phyloP scores from a whole-genome alignment of 2,329 filamentous ascomycete species.

The Cladosporium halotolerans region DNA sequence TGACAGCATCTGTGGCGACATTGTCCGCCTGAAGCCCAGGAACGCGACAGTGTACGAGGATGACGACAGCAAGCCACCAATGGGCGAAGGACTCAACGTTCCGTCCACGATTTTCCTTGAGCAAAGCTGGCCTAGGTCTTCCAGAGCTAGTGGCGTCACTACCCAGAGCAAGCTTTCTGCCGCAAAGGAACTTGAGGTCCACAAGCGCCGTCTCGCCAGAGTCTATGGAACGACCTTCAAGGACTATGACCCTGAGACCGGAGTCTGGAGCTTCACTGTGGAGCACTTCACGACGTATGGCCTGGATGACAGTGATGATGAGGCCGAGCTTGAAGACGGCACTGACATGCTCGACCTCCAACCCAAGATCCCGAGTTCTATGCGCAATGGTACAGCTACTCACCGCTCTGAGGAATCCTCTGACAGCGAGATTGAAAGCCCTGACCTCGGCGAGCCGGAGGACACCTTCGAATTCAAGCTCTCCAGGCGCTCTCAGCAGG shows the following conservation, averaged over 20 bases:
- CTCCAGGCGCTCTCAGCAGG: constrained; percentile 38
- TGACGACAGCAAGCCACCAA: constrained; percentile 68
- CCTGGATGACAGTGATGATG: constrained; percentile 63
- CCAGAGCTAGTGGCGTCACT: constrained; percentile 17
- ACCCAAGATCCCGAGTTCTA: constrained; percentile 4
- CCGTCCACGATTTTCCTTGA: constrained; percentile 81
- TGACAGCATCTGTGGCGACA: constrained; percentile 69
- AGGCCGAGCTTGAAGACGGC: constrained; percentile 55
- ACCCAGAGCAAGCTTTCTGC: constrained; percentile 40
- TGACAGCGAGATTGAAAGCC: constrained; percentile 10
- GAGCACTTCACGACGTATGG: constrained; percentile 96
- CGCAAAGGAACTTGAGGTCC: constrained; percentile 67
- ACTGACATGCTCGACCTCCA: constrained; percentile 11
- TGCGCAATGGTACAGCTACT: constrained; percentile 13
- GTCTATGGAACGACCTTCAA: constrained; percentile 78
- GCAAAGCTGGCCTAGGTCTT: constrained; percentile 82
- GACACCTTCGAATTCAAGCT: constrained; percentile 52
- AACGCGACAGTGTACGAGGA: constrained; percentile 82
- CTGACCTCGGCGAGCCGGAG: constrained; percentile 30
- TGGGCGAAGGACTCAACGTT: constrained; percentile 86
- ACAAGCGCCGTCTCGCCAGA: constrained; percentile 71
- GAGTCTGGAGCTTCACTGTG: constrained; percentile 88
- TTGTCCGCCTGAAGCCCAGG: constrained; percentile 70
- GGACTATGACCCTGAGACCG: constrained; percentile 70
- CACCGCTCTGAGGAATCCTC: constrained; percentile 9